Conservation (phyloP, 2,329 filamentous ascomycete species). For the Fusarium cyanostomum region DNA sequence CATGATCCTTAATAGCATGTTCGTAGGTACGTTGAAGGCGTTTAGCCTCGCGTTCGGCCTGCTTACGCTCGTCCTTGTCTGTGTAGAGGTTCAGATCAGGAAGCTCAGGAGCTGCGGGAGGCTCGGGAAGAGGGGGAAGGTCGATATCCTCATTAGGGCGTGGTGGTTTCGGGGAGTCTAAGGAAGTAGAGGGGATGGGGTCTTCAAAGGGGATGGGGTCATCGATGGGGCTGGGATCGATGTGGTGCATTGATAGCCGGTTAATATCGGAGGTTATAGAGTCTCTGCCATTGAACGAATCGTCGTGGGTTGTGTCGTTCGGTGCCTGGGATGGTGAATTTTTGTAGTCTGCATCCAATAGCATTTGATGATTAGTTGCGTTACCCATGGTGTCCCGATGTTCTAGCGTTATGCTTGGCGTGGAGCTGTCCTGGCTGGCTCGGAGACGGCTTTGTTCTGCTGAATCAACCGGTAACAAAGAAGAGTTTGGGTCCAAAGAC, state of each 20-base stretch:
- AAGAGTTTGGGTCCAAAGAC: slow-evolving; percentile 9
- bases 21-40: slow-evolving; percentile 71
- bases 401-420: slow-evolving; percentile 34
- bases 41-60: slow-evolving; percentile 74
- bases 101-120: slow-evolving; percentile 56
- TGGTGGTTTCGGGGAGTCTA: background rate
- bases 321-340: background rate
- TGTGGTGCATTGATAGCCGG: slow-evolving; percentile 46
- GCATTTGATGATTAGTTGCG: slow-evolving; percentile 21
- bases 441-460: slow-evolving; percentile 7
- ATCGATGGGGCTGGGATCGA: slow-evolving; percentile 53
- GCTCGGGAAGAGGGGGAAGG: slow-evolving; percentile 52
- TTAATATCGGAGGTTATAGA: slow-evolving; percentile 22
- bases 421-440: slow-evolving; percentile 9
- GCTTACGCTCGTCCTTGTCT: slow-evolving; percentile 72
- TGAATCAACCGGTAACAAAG: background rate
- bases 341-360: slow-evolving; percentile 17
- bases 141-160: slow-evolving; percentile 20
- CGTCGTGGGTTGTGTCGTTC: background rate
- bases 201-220: slow-evolving; percentile 24
- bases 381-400: slow-evolving; percentile 31
- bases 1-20: slow-evolving; percentile 71
- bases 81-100: slow-evolving; percentile 67
- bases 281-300: background rate
- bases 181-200: background rate